A percentile compares a stretch with the other conserved stretches of the same genome.
phyloP scores from a whole-genome alignment of 2,329 filamentous ascomycete genomes.

The Colletotrichum costaricense region DNA sequence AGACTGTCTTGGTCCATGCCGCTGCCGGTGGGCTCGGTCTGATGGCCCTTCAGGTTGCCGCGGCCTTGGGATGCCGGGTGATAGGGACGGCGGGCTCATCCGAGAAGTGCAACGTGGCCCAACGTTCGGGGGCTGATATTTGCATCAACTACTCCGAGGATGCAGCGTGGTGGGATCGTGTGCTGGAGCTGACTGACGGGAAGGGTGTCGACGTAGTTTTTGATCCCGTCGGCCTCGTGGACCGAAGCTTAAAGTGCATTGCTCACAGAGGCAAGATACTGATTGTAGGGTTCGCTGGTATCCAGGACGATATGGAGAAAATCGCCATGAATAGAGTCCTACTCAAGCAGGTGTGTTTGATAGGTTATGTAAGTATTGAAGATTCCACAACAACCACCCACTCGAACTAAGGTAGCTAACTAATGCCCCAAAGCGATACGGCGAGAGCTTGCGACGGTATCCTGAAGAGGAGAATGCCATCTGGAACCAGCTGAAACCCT shows the following conservation, averaged over 20 bases:
- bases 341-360: slow-evolving; percentile 62
- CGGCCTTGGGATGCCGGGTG: slow-evolving; percentile 62
- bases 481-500: slow-evolving; percentile 61
- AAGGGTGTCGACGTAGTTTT: slow-evolving; percentile 68
- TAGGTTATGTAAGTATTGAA: slow-evolving; percentile 60
- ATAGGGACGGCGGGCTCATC: slow-evolving; percentile 62
- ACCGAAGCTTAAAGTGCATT: slow-evolving; percentile 63
- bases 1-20: slow-evolving; percentile 65
- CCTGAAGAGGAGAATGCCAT: slow-evolving; percentile 58
- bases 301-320: slow-evolving; percentile 62
- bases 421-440: slow-evolving; percentile 58
- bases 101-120: slow-evolving; percentile 56
- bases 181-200: slow-evolving; percentile 58
- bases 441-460: slow-evolving; percentile 63
- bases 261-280: slow-evolving; percentile 65
- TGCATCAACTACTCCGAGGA: slow-evolving; percentile 53
- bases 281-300: slow-evolving; percentile 68
- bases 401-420: background rate
- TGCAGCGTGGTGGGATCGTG: slow-evolving; percentile 60
- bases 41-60: slow-evolving; percentile 67
- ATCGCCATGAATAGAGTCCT: slow-evolving; percentile 66
- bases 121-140: slow-evolving; percentile 51
- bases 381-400: background rate
- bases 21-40: slow-evolving; percentile 66
- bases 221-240: slow-evolving; percentile 68